Evolutionary conservation across 768 basidiomycete genomes (phyloP).

Genomic region (Mycena polygramma): DNA sequence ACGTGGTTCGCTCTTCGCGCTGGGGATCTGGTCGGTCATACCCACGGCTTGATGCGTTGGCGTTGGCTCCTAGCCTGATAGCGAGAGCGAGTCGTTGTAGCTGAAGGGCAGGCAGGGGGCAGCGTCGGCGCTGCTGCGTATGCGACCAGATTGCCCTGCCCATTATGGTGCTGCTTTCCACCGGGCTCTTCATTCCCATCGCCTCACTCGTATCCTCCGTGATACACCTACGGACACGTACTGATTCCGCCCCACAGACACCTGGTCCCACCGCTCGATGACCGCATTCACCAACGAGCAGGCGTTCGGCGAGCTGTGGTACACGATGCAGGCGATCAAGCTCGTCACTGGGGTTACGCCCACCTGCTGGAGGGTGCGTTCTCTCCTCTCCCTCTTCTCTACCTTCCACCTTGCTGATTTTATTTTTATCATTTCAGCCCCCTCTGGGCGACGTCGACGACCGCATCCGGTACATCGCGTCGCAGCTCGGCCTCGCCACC

Average conservation of each 20-base stretch:
- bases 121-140: too few relatives aligned
- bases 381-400: not conserved
- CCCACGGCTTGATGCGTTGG: too few relatives aligned
- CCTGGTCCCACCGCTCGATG: conserved; percentile 71
- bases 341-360: conserved; percentile 68
- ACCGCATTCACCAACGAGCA: conserved; percentile 71
- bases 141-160: too few relatives aligned
- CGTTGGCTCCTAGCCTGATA: too few relatives aligned
- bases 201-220: not conserved
- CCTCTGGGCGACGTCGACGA: conserved; percentile 41
- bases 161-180: too few relatives aligned
- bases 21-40: too few relatives aligned
- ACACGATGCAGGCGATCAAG: conserved; percentile 72
- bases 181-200: too few relatives aligned
- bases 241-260: conserved; percentile 49
- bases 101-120: too few relatives aligned
- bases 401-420: conserved; percentile 2
- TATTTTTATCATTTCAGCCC: conserved; percentile 34
- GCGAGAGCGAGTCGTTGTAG: too few relatives aligned
- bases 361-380: conserved; percentile 70
- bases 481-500: conserved; percentile 50
- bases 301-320: conserved; percentile 85
- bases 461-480: conserved; percentile 35
- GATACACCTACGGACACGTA: not conserved
- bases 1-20: too few relatives aligned